Evolutionary conservation across 2,329 filamentous ascomycete genomes (phyloP), one percentile per base, ranked within the genome.

Genomic region (Hymenoscyphus linearis): DNA sequence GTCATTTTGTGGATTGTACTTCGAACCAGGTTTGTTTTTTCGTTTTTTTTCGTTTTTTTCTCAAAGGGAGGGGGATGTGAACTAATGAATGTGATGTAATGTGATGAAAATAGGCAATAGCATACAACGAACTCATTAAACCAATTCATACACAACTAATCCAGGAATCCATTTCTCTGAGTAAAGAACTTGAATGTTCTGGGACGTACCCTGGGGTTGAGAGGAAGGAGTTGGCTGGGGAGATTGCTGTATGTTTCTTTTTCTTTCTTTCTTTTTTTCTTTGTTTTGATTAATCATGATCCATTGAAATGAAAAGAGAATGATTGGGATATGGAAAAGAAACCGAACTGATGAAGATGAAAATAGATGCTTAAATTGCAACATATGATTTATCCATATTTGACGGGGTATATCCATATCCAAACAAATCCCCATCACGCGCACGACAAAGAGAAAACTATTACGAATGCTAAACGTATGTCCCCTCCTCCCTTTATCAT

Each of bases 371-470:
- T 85, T 13, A 80, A 77, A 65, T 71, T 87, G 22, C 79, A 82
- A 26, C 70, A 85, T 1, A 73, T 69, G n/a, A 81, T 85, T 40
- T 74, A 77, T 0, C 76, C 78, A 0, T 72, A 82, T 55, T 71
- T 85, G 54, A 78, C 72, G 1, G 82, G 82, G 4, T 78, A 75
- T 56, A 76, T 84, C 0, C 84, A 85, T 67, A 74, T 86, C n/a
- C 83, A 86, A 69, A 83, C 80, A 4, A 86, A 87, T 60, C 82
- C 85, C 0, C 79, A 79, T 58, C 77, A 80, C 57, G 78, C 81
- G 0, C 84, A 83, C 64, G 79, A 79, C 1, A 77, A 75, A 0
- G 66, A 75, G 1, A 79, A 78, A 56, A 85, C 78, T 0, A 69
- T 84, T 1, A 70, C 73, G 2, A 82, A 84, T 64, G 82, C 80